These are phyloP conservation scores for Nakaseomyces glabratus DNA, from an alignment of 1,139 yeast genomes.

Conservation along the genomic window DNA sequence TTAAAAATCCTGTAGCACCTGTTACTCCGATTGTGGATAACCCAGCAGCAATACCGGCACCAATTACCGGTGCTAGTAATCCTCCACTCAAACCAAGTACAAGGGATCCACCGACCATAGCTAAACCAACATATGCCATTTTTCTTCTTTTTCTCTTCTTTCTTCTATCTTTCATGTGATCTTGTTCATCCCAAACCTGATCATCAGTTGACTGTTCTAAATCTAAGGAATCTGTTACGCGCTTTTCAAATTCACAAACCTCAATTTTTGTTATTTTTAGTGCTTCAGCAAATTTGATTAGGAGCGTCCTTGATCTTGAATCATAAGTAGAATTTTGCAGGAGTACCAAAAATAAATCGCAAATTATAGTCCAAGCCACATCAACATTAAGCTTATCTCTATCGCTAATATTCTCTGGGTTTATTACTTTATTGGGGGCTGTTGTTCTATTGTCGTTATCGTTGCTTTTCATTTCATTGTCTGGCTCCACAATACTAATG, in stretches of 20 bases:
- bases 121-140: constrained; percentile 82
- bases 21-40: constrained; percentile 86
- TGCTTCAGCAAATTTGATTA: constrained; percentile 55
- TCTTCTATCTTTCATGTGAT: constrained; percentile 60
- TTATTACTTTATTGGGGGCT: constrained; percentile 20
- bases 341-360: constrained; percentile 76
- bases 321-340: constrained; percentile 84
- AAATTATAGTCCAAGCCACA: constrained; percentile 84
- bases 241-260: constrained; percentile 77
- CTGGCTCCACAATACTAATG: constrained; percentile 38
- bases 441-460: constrained; percentile 10
- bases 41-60: constrained; percentile 98
- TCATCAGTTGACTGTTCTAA: constrained; percentile 65
- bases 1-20: constrained; percentile 85
- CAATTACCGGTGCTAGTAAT: constrained; percentile 90
- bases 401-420: constrained; percentile 34
- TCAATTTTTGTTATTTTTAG: constrained; percentile 56
- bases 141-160: constrained; percentile 57
- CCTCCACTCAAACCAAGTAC: constrained; percentile 96
- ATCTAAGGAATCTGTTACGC: constrained; percentile 84
- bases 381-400: constrained; percentile 50
- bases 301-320: constrained; percentile 71
- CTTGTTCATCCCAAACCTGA: constrained; percentile 68
- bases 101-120: constrained; percentile 94
- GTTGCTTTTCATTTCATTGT: constrained; percentile 18